Percentiles rank a stretch among this genome's conserved stretches.
Evolutionary conservation across 1,284 basidiomycete genomes (phyloP).

Genomic region (Ustilago lituana): DNA sequence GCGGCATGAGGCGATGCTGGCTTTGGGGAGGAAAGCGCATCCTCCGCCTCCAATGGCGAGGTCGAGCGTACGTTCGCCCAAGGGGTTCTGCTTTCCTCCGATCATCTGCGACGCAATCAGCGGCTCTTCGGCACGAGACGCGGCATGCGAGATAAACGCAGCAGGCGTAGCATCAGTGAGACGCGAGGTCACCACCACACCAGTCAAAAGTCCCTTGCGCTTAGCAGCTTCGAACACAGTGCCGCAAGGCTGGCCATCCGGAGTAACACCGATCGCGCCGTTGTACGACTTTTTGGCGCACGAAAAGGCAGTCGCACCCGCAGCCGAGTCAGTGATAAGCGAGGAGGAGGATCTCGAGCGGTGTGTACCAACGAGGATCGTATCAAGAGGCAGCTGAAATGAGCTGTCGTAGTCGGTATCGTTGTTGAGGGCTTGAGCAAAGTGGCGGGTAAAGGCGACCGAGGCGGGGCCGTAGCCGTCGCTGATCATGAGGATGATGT

Average conservation of each 20-base stretch:
- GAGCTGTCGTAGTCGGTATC: conserved; percentile 30
- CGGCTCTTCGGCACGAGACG: conserved; percentile 45
- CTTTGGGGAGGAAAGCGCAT: conserved; percentile 67
- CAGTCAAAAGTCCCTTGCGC: conserved; percentile 65
- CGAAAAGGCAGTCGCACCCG: conserved; percentile 68
- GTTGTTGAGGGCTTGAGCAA: conserved; percentile 58
- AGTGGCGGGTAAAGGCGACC: conserved; percentile 64
- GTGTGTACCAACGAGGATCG: conserved; percentile 65
- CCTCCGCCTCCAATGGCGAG: conserved; percentile 68
- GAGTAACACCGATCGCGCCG: conserved; percentile 66
- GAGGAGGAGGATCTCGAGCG: conserved; percentile 64
- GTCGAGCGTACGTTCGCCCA: conserved; percentile 57
- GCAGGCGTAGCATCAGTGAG: conserved; percentile 67
- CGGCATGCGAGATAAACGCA: conserved; percentile 67
- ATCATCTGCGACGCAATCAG: conserved; percentile 48
- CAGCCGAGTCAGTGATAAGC: conserved; percentile 68
- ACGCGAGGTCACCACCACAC: conserved; percentile 66
- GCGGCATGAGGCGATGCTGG: conserved; percentile 57
- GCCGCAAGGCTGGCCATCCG: conserved; percentile 59
- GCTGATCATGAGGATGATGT: conserved; percentile 68
- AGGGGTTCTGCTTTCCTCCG: conserved; percentile 35
- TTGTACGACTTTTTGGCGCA: conserved; percentile 68
- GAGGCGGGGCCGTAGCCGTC: conserved; percentile 68
- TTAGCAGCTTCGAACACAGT: conserved; percentile 68
- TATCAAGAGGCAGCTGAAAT: conserved; percentile 63